Conservation (phyloP, 345 rosid genomes). For the Trapa bicornis region DNA sequence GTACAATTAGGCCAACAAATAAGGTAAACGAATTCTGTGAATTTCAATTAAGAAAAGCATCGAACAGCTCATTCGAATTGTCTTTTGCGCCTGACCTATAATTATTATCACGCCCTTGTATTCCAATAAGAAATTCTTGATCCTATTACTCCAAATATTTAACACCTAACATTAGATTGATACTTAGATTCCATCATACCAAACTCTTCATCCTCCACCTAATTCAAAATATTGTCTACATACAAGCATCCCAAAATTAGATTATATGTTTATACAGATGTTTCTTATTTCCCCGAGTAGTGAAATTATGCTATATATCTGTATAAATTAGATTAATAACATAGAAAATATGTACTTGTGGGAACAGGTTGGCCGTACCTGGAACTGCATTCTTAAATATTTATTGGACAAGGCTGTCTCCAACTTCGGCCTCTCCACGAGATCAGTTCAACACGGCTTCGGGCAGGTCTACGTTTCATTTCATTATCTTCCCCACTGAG, state of each 20-base stretch:
- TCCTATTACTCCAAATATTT: background rate
- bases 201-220: background rate
- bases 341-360: background rate
- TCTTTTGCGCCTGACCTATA: too few species aligned
- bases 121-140: background rate
- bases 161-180: background rate
- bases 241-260: background rate
- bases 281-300: background rate
- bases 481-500: background rate
- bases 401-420: slow-evolving; percentile 1
- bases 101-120: background rate
- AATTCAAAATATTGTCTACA: background rate
- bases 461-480: background rate
- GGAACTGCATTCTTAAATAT: background rate
- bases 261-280: background rate
- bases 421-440: background rate
- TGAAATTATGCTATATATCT: background rate
- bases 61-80: too few species aligned
- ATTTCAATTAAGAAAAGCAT: background rate
- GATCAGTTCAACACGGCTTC: slow-evolving; percentile 10
- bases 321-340: background rate
- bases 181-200: background rate
- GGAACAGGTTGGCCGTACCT: background rate
- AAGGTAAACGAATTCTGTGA: too few species aligned
- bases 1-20: too few species aligned